These are phyloP conservation scores for Psidium guajava DNA, from an alignment of 345 rosid species.

Conservation along the genomic window DNA sequence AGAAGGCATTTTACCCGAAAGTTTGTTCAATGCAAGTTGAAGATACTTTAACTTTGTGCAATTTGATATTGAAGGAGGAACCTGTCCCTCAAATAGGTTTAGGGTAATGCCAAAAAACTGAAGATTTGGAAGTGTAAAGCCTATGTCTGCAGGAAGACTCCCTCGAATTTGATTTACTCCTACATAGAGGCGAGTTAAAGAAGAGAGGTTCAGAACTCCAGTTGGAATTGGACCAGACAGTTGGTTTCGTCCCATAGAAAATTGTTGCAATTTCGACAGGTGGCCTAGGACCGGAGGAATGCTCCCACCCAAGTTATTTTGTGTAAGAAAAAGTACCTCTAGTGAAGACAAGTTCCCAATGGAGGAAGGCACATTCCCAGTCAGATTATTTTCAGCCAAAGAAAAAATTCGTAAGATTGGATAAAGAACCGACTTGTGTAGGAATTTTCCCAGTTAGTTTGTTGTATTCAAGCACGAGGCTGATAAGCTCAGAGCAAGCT, in stretches of 20 bases:
- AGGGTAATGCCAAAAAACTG: neutral
- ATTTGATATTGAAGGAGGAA: slow-evolving; percentile 4
- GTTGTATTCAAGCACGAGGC: neutral
- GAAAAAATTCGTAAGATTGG: neutral
- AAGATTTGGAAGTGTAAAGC: neutral
- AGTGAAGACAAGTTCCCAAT: neutral
- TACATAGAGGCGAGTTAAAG: fast-evolving
- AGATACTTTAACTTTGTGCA: neutral
- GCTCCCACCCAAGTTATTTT: neutral
- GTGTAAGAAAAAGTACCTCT: fast-evolving
- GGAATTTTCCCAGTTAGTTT: neutral
- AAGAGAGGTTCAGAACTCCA: neutral
- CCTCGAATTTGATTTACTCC: neutral
- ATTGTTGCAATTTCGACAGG: neutral
- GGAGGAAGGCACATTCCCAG: neutral
- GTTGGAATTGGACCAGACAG: neutral
- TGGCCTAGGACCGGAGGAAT: neutral
- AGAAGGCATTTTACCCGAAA: slow-evolving; percentile 5
- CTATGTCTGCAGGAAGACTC: neutral
- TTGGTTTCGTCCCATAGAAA: neutral
- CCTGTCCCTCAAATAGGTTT: neutral
- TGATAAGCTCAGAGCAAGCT: neutral
- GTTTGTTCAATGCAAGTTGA: neutral
- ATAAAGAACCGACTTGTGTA: neutral
- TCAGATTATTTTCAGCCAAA: neutral